Evolutionary conservation across 1,284 basidiomycete genomes (phyloP), one percentile per base, ranked within the genome.

Genomic region (Leccinum ponderosum): DNA sequence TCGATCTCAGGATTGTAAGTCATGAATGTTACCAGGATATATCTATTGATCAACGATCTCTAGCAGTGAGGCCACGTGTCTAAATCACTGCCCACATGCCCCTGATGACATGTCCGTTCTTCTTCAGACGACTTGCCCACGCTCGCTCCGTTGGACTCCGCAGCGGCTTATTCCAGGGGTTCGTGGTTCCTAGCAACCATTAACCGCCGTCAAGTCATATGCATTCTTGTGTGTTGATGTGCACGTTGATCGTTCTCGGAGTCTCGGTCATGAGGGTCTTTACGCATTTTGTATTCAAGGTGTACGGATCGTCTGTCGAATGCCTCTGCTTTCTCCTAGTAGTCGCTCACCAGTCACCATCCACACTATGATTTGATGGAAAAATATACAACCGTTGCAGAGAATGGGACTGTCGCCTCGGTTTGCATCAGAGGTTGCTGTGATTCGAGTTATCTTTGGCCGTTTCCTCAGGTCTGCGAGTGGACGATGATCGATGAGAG

Each of bases 211-310:
- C 31, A 80, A 83, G 55, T 65, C 84, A 3, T 89, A 88, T 66
- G 79, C 85, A 0, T 47, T 47, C 17, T 47, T 47, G 44, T 47
- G 44, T 82, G 6, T 65, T 84, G 4, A 82, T 1, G 31, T 33
- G 82, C 6, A 75, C 83, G 22, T 66, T 87, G 37, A 67, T 87
- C 0, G 78, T 88, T 27, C 67, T 83, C 8, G 87, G 75, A 0
- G 76, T 82, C 1, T 84, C 83, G n/a, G 44, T 47, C n/a, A 47
- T 20, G 44, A 47, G 44, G 15, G 77, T 86, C 9, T 73, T 91
- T 7, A 75, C 83, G 1, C 91, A 93, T 69, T 93, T 91, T 73
- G 75, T 78, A 2, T 80, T 83, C 69, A 90, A 93, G 83, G 86
- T 82, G 61, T n/a, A 64, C 62, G 0, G 31, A 33, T 20, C 2